Conservation (phyloP, 2,329 filamentous ascomycete species). For the Endocalyx cinctus region DNA sequence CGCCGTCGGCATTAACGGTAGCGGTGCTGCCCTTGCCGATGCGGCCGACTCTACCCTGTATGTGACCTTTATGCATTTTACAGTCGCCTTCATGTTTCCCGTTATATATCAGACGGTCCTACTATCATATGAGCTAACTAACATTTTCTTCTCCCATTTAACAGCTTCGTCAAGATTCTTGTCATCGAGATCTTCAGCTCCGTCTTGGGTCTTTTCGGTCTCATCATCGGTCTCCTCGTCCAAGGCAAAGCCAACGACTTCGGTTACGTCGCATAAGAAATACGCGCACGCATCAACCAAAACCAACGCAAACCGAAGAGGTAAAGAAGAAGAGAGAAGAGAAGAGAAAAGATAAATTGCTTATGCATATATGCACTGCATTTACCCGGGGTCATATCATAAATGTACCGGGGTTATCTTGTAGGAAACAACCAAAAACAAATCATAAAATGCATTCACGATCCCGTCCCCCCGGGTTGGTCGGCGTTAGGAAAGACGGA, state of each 20-base stretch:
- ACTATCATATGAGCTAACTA: too few species aligned
- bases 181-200: slow-evolving; percentile 99
- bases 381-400: too few species aligned
- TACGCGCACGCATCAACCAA: neutral
- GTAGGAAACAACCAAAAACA: too few species aligned
- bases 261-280: slow-evolving; percentile 28
- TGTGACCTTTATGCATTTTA: slow-evolving; percentile 41
- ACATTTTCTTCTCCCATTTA: neutral
- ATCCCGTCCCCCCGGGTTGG: slow-evolving; percentile 13
- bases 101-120: too few species aligned
- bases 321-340: neutral
- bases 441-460: slow-evolving; percentile 21
- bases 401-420: too few species aligned
- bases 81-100: too few species aligned
- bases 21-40: slow-evolving; percentile 91
- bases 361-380: too few species aligned
- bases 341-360: too few species aligned
- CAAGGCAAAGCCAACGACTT: slow-evolving; percentile 81
- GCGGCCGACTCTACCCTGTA: slow-evolving; percentile 87
- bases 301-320: too few species aligned
- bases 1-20: slow-evolving; percentile 96
- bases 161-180: slow-evolving; percentile 98
- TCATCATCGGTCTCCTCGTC: slow-evolving; percentile 89
- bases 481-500: slow-evolving; percentile 19
- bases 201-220: slow-evolving; percentile 89